A percentile compares a stretch with the other conserved stretches of the same genome.
These are phyloP conservation scores for Rhipidocladum racemiflorum DNA, from an alignment of 176 grass and related monocot species.

Conservation along the genomic window DNA sequence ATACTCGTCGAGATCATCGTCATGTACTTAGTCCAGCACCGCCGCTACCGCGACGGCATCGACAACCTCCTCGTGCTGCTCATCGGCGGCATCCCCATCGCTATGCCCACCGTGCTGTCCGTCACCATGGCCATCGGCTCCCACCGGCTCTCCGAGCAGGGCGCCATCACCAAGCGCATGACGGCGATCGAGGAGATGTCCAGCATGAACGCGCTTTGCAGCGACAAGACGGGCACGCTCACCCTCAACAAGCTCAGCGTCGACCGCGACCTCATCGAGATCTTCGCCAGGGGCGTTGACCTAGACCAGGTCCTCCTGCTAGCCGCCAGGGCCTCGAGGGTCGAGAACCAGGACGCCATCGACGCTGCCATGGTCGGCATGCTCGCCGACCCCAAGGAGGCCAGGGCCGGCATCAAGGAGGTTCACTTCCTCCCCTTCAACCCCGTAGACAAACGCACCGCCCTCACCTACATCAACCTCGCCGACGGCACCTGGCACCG, in stretches of 20 bases:
- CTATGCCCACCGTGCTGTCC: slow-evolving; percentile 89
- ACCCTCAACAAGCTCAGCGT: slow-evolving; percentile 86
- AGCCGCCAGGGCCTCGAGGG: slow-evolving; percentile 71
- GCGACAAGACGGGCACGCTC: slow-evolving; percentile 96
- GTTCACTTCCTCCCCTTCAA: slow-evolving; percentile 95
- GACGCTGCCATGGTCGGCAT: slow-evolving; percentile 85
- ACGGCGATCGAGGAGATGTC: slow-evolving; percentile 99
- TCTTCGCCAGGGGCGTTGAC: slow-evolving; percentile 45
- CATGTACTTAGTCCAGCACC: slow-evolving; percentile 84
- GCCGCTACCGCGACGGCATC: slow-evolving; percentile 80
- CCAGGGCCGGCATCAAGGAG: slow-evolving; percentile 70
- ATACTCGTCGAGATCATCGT: slow-evolving; percentile 64
- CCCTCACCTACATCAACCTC: slow-evolving; percentile 62
- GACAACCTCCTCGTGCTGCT: slow-evolving; percentile 94
- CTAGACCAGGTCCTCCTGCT: slow-evolving; percentile 43
- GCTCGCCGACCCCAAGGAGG: slow-evolving; percentile 81
- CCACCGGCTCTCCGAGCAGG: slow-evolving; percentile 60
- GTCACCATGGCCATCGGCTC: slow-evolving; percentile 98
- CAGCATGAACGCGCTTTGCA: slow-evolving; percentile 84
- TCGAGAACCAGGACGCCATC: slow-evolving; percentile 99
- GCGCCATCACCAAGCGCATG: slow-evolving; percentile 97
- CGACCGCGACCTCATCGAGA: slow-evolving; percentile 69
- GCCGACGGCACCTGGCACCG: slow-evolving; percentile 61
- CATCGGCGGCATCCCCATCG: slow-evolving; percentile 95
- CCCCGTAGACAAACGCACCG: slow-evolving; percentile 94